Conservation (phyloP, 179 eudicot species). For the Vitellaria paradoxa region DNA sequence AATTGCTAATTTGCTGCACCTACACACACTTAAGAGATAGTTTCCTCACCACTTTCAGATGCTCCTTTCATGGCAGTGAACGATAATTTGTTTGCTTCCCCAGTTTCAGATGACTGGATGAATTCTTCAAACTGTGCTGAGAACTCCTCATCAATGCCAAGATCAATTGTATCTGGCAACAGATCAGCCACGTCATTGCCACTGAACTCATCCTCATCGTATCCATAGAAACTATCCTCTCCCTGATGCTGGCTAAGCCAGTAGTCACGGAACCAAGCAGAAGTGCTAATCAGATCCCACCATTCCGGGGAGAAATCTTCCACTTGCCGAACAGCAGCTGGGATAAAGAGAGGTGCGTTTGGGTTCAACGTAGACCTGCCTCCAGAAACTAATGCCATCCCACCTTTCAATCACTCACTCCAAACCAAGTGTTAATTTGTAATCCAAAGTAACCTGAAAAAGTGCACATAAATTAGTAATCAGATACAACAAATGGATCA, state of each 20-base stretch:
- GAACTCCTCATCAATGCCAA: conserved; percentile 71
- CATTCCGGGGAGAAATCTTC: conserved; percentile 94
- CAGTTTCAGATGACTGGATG: conserved; percentile 53
- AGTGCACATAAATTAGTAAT: background rate
- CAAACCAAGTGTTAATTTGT: background rate
- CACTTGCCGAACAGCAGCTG: conserved; percentile 73
- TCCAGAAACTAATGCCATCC: conserved; percentile 73
- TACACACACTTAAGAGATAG: no score
- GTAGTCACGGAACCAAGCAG: conserved; percentile 87
- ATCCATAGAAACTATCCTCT: conserved; percentile 40
- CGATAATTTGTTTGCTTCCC: conserved; percentile 40
- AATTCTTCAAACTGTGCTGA: conserved; percentile 81
- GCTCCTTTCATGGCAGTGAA: conserved; percentile 17
- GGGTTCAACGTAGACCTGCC: conserved; percentile 78
- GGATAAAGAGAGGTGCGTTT: conserved; percentile 83
- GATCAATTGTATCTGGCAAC: conserved; percentile 74
- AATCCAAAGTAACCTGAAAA: conserved; percentile 11
- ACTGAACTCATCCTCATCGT: conserved; percentile 32
- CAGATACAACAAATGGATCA: background rate
- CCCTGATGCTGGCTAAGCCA: conserved; percentile 88
- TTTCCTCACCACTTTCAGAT: conserved; percentile 30
- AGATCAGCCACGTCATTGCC: conserved; percentile 42
- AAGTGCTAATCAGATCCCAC: conserved; percentile 74
- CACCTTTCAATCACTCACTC: conserved; percentile 6
- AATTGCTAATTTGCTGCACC: no score